Evolutionary conservation across 495 filamentous ascomycete species (phyloP), one percentile per base, ranked within the genome.

Genomic region (Trichoderma parareesei): DNA sequence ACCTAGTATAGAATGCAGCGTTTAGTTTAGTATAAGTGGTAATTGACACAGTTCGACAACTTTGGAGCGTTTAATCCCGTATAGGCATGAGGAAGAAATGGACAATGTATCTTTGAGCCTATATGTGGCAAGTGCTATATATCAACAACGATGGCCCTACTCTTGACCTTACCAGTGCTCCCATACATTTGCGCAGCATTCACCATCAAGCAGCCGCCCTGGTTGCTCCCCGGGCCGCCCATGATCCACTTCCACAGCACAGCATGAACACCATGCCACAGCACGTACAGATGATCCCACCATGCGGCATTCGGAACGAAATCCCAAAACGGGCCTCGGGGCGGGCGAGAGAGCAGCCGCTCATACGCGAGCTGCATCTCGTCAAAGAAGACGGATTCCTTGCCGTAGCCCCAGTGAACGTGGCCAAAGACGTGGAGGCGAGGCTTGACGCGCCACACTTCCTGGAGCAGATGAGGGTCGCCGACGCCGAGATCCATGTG

Each of bases 371-470:
- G 74, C 71, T 96, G 90, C 61, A 83, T 87, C 59, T 89, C 81
- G 72, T 95, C 91, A 85, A 87, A 96, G 76, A 86, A 92, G 1
- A 90, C 78, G 3, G 84, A 77, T 69, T 93, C 86, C 33, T 75
- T 72, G 7, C 87, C 87, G 64, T 82, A 73, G n/a, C 82, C 85
- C 65, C 78, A 86, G 75, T 98, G 94, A 37, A 95, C 81, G 72
- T 98, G 94, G 5, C 93, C 93, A 75, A 95, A 96, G 64, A 97
- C 82, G 74, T 98, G 93, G 11, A 97, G 76, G 40, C 77, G 77
- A 4, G 93, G 93, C 65, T 85, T 86, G 20, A 94, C 85, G 37
- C 85, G 81, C 90, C 91, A 94, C 38, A 91, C 69, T 67, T 95
- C 91, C 18, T 82, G 75, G 2, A 93, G 81, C 3, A 98, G 82